phyloP scores from a whole-genome alignment of 2,329 filamentous ascomycete species.

The Calonectria ilicicola region DNA sequence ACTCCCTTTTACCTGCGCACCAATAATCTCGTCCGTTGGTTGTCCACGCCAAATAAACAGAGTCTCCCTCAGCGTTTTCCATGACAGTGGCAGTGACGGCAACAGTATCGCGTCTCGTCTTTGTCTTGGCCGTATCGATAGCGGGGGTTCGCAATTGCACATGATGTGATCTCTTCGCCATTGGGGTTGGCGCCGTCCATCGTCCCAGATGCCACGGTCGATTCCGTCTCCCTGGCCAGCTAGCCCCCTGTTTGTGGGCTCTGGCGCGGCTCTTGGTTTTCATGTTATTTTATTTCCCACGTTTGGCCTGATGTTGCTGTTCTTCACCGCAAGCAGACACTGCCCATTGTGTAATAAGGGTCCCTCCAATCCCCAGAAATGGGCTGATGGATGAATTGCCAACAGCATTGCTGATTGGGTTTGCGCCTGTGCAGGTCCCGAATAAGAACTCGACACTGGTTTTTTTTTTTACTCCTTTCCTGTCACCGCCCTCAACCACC shows the following conservation, averaged over 20 bases:
- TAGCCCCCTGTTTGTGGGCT: conserved; percentile 5
- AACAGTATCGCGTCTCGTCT: neutral
- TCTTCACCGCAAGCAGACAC: conserved; percentile 2
- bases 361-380: conserved; percentile 22
- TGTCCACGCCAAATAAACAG: neutral
- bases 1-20: neutral
- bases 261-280: conserved; percentile 7
- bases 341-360: conserved; percentile 1
- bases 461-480: neutral
- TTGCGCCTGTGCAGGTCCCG: conserved; percentile 27
- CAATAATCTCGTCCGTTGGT: neutral
- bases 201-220: conserved; percentile 18
- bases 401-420: conserved; percentile 29
- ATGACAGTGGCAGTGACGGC: neutral
- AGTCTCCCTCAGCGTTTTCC: neutral
- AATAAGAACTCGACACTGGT: conserved; percentile 40
- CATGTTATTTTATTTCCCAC: neutral
- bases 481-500: conserved; percentile 21
- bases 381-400: conserved; percentile 40
- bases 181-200: neutral
- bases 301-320: neutral
- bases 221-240: conserved; percentile 7
- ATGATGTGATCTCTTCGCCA: conserved; percentile 8
- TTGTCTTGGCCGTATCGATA: neutral
- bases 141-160: conserved; percentile 2